phyloP scores from a whole-genome alignment of 78 protist genomes.

The Bigelowiella natans region DNA sequence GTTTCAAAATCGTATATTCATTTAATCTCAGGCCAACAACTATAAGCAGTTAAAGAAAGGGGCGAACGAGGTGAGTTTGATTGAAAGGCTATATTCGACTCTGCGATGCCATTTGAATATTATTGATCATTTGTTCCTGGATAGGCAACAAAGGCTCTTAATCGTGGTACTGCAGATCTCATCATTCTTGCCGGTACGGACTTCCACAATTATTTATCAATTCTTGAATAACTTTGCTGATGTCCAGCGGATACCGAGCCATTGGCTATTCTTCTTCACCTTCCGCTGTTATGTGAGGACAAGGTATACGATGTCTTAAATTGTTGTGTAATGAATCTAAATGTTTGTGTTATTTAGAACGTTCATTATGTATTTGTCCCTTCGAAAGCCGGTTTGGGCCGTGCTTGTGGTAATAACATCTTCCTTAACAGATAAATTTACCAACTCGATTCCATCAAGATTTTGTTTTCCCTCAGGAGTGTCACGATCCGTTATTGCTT shows the following conservation, averaged over 20 bases:
- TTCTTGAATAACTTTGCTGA: neutral
- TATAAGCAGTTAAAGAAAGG: slow-evolving; percentile 22
- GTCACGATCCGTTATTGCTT: slow-evolving; percentile 37
- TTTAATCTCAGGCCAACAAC: slow-evolving; percentile 16
- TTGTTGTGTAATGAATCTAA: neutral
- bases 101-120: no score
- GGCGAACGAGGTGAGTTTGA: slow-evolving; percentile 41
- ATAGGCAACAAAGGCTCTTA: slow-evolving; percentile 47
- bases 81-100: no score
- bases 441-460: no score
- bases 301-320: slow-evolving; percentile 8
- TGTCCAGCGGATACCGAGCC: slow-evolving; percentile 43
- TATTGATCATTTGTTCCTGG: no score
- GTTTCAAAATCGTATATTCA: neutral
- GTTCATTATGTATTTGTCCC: slow-evolving; percentile 48
- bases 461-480: slow-evolving; percentile 6
- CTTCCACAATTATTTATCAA: neutral
- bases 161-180: slow-evolving; percentile 35
- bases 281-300: slow-evolving; percentile 54
- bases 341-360: neutral
- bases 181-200: slow-evolving; percentile 35
- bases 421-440: no score
- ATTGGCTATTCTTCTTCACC: slow-evolving; percentile 42
- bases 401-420: slow-evolving; percentile 42
- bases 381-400: slow-evolving; percentile 30